Conservation (phyloP, 1,284 basidiomycete species). For the Prillingera fragicola region DNA sequence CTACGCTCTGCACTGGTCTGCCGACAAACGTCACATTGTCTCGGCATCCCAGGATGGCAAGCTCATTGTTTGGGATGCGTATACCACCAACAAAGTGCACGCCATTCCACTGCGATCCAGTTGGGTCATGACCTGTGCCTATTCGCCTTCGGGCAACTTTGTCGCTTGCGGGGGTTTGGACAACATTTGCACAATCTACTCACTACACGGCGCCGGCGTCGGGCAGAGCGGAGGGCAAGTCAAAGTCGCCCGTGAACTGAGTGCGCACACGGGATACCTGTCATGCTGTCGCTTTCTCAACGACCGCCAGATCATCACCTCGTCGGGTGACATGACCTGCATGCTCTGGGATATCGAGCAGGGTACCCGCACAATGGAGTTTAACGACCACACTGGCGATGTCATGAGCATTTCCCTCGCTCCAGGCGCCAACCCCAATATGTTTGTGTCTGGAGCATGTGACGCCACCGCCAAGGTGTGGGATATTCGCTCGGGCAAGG, state of each 20-base stretch:
- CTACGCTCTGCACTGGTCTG: slow-evolving; percentile 99
- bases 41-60: slow-evolving; percentile 99
- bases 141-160: slow-evolving; percentile 91
- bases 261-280: slow-evolving; percentile 95
- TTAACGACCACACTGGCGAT: slow-evolving; percentile 98
- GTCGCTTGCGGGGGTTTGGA: slow-evolving; percentile 98
- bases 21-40: slow-evolving; percentile 92
- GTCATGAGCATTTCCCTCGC: slow-evolving; percentile 97
- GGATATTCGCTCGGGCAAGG: slow-evolving; percentile 95
- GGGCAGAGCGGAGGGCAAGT: slow-evolving; percentile 45
- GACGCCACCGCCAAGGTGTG: slow-evolving; percentile 97
- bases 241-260: slow-evolving; percentile 70
- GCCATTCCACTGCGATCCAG: slow-evolving; percentile 94
- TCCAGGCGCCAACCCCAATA: slow-evolving; percentile 86
- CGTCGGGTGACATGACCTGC: slow-evolving; percentile 98
- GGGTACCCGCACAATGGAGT: slow-evolving; percentile 89
- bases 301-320: slow-evolving; percentile 95
- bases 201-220: slow-evolving; percentile 54
- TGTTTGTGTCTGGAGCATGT: slow-evolving; percentile 97
- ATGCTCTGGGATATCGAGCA: slow-evolving; percentile 99
- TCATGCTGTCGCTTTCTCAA: slow-evolving; percentile 97
- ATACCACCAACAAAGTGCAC: slow-evolving; percentile 99
- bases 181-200: slow-evolving; percentile 98
- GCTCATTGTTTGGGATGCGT: slow-evolving; percentile 99
- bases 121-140: slow-evolving; percentile 99